These are phyloP conservation scores for Globisporangium parvum DNA, from an alignment of 352 stramenopile genomes.

Conservation along the genomic window DNA sequence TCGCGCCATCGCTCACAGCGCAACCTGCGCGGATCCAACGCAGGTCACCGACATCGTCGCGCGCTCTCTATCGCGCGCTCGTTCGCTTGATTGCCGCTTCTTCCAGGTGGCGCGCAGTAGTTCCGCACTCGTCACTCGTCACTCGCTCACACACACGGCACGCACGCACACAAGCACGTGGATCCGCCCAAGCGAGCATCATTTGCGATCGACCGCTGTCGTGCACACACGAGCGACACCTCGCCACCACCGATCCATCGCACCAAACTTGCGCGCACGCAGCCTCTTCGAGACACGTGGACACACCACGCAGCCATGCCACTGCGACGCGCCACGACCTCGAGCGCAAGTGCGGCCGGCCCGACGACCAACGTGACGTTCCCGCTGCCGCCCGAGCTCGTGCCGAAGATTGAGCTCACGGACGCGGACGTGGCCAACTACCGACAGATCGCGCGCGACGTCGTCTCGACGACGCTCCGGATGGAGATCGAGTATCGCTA, in stretches of 20 bases:
- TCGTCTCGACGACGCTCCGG: conserved; percentile 34
- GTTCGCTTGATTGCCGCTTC: too few relatives aligned
- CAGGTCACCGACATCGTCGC: too few relatives aligned
- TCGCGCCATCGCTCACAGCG: too few relatives aligned
- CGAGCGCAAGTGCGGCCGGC: neutral
- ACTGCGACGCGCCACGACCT: conserved; percentile 3
- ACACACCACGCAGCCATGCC: neutral
- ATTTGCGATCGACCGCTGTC: too few relatives aligned
- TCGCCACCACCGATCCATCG: neutral
- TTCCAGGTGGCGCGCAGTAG: too few relatives aligned
- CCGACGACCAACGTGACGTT: conserved; percentile 12
- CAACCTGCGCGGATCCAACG: too few relatives aligned
- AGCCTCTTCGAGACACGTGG: neutral
- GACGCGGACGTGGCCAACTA: conserved; percentile 27
- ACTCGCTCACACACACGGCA: too few relatives aligned
- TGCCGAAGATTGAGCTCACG: conserved; percentile 23
- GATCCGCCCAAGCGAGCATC: too few relatives aligned
- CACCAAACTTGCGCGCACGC: neutral
- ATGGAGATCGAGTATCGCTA: conserved; percentile 36
- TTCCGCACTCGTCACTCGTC: too few relatives aligned
- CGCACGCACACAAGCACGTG: too few relatives aligned
- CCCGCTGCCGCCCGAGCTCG: conserved; percentile 13
- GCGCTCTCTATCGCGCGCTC: too few relatives aligned
- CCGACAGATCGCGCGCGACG: conserved; percentile 22
- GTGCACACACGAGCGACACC: neutral